phyloP scores from a whole-genome alignment of 371 early-diverging fungal species.

The Apophysomyces trapeziformis region DNA sequence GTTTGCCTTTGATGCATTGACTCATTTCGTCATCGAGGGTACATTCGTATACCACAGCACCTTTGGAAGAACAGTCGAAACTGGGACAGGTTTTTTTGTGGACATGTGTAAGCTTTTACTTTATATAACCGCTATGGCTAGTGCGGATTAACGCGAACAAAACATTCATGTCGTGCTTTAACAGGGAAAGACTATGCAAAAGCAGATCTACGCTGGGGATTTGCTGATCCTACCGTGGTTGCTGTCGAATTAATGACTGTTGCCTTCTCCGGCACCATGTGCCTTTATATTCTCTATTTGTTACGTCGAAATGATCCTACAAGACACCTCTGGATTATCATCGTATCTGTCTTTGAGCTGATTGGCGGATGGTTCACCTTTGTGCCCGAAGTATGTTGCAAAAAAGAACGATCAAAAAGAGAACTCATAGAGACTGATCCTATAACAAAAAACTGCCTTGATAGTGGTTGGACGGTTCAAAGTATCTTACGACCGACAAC shows the following conservation, averaged over 20 bases:
- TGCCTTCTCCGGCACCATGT: constrained; percentile 23
- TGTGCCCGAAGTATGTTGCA: constrained; percentile 28
- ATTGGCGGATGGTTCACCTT: constrained; percentile 48
- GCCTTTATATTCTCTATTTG: constrained; percentile 24
- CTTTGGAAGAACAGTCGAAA: constrained; percentile 30
- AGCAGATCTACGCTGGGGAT: constrained; percentile 41
- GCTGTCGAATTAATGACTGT: constrained; percentile 38
- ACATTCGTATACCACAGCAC: constrained; percentile 33
- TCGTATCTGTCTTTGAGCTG: constrained; percentile 33
- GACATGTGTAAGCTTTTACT: constrained; percentile 25
- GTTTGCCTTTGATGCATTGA: constrained; percentile 36
- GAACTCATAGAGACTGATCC: too few relatives aligned
- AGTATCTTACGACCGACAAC: constrained; percentile 30
- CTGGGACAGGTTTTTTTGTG: constrained; percentile 30
- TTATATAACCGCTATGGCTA: too few relatives aligned
- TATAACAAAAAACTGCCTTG: not conserved
- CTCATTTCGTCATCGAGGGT: constrained; percentile 39
- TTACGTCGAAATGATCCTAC: constrained; percentile 25
- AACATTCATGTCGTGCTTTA: not conserved
- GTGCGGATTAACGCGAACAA: too few relatives aligned
- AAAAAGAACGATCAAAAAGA: too few relatives aligned
- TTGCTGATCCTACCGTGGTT: constrained; percentile 36
- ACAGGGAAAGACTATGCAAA: constrained; percentile 47
- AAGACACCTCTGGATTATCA: constrained; percentile 33
- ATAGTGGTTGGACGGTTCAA: constrained; percentile 30